Percentiles rank a stretch among this genome's conserved stretches.
phyloP scores from a whole-genome alignment of 768 basidiomycete genomes.

The Russula foetens region DNA sequence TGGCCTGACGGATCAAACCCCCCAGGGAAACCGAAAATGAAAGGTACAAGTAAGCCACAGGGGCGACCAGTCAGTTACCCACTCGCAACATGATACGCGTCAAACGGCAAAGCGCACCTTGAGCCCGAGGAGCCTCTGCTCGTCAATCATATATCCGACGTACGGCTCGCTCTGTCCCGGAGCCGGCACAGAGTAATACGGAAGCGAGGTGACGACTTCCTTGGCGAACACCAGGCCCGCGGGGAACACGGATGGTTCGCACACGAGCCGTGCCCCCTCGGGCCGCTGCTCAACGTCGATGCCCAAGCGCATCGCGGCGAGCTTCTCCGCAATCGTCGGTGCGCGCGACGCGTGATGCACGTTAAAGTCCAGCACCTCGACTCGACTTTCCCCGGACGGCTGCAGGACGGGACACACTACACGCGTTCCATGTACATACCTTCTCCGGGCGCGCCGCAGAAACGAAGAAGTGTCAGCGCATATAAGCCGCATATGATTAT shows the following conservation, averaged over 20 bases:
- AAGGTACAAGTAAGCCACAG: no score
- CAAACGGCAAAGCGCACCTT: slow-evolving; percentile 26
- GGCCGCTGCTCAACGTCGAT: neutral
- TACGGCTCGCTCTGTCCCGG: slow-evolving; percentile 19
- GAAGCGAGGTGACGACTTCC: slow-evolving; percentile 25
- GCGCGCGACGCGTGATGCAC: slow-evolving; percentile 11
- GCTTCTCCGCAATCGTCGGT: neutral
- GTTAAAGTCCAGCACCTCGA: slow-evolving; percentile 30
- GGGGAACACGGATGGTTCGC: slow-evolving; percentile 3
- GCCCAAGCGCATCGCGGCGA: neutral
- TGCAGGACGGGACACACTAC: slow-evolving; percentile 26
- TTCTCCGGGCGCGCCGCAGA: no score
- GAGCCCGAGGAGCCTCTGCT: slow-evolving; percentile 31
- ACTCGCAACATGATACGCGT: neutral
- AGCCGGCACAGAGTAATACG: slow-evolving; percentile 22
- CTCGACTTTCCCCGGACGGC: slow-evolving; percentile 3
- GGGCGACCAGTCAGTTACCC: neutral
- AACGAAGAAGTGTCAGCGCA: neutral
- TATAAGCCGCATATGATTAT: neutral
- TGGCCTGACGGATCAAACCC: slow-evolving; percentile 12
- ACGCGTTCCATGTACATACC: slow-evolving; percentile 35
- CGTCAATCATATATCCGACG: slow-evolving; percentile 34
- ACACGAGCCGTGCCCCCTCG: neutral
- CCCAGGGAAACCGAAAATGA: no score
- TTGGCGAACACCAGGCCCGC: slow-evolving; percentile 22